Evolutionary conservation across 2,329 filamentous ascomycete species (phyloP).

Genomic region (Graphilbum sp.): DNA sequence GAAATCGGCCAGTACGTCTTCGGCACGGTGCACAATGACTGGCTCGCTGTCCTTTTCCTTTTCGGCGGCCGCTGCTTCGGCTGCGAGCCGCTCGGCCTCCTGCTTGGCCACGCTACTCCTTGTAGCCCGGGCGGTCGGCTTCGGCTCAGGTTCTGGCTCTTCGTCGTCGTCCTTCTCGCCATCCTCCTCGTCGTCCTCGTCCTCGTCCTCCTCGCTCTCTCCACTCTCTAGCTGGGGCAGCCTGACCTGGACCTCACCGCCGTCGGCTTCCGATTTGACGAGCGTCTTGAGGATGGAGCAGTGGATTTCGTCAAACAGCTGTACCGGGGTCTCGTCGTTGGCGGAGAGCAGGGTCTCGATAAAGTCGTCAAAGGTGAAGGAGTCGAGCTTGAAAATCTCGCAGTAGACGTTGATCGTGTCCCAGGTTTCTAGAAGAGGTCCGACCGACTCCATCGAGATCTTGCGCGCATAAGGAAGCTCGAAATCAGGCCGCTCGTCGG

Average conservation of each 20-base stretch:
- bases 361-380: constrained; percentile 95
- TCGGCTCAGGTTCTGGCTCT: constrained; percentile 55
- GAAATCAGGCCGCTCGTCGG: constrained; percentile 22
- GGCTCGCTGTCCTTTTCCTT: constrained; percentile 30
- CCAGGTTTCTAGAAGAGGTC: constrained; percentile 78
- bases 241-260: constrained; percentile 63
- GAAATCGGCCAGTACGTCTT: constrained; percentile 57
- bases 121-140: constrained; percentile 54
- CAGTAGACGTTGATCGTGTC: constrained; percentile 97
- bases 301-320: constrained; percentile 80
- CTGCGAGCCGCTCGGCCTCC: constrained; percentile 53
- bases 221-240: constrained; percentile 61
- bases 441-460: constrained; percentile 73
- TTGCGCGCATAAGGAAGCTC: constrained; percentile 29
- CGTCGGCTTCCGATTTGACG: constrained; percentile 57
- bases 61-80: constrained; percentile 39
- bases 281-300: constrained; percentile 81
- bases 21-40: constrained; percentile 46
- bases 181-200: constrained; percentile 42
- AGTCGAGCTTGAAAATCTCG: constrained; percentile 84
- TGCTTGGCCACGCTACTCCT: constrained; percentile 72
- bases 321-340: constrained; percentile 57
- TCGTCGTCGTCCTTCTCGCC: constrained; percentile 33
- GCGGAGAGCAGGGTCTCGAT: constrained; percentile 71
- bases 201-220: constrained; percentile 48